A percentile compares a stretch with the other conserved stretches of the same genome.
Conservation (phyloP, 2,329 filamentous ascomycete species). For the Cladosporium sp. region DNA sequence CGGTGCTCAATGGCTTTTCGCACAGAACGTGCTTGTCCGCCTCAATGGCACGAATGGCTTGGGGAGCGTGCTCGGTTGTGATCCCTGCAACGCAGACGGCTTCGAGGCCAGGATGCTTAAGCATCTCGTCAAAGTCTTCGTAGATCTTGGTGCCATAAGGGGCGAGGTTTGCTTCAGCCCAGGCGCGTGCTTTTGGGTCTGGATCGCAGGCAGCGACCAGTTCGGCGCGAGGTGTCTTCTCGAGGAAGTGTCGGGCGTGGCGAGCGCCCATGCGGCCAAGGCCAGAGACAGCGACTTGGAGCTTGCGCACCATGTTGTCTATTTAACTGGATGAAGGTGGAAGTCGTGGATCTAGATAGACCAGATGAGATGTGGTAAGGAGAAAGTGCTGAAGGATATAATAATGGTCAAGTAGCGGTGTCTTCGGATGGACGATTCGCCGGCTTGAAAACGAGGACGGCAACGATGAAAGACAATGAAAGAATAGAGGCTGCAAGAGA, state of each 20-base stretch:
- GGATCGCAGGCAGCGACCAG: constrained; percentile 47
- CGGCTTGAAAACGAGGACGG: background rate
- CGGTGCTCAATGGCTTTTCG: constrained; percentile 45
- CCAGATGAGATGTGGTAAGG: background rate
- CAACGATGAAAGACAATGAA: background rate
- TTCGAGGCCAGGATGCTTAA: constrained; percentile 51
- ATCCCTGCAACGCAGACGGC: constrained; percentile 53
- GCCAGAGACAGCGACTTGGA: constrained; percentile 43
- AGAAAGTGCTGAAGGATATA: background rate
- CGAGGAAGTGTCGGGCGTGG: constrained; percentile 45
- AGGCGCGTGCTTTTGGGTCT: constrained; percentile 39
- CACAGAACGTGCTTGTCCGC: constrained; percentile 53
- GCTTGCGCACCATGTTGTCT: constrained; percentile 33
- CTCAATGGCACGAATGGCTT: constrained; percentile 54
- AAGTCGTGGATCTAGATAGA: background rate
- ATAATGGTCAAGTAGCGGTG: background rate
- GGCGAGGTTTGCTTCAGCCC: constrained; percentile 48
- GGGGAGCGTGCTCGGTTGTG: constrained; percentile 53
- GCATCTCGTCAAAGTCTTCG: constrained; percentile 52
- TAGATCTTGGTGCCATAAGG: constrained; percentile 52
- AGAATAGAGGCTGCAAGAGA: background rate
- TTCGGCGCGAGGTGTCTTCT: constrained; percentile 42
- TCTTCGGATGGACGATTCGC: constrained; percentile 1
- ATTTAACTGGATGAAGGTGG: background rate
- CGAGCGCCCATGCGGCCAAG: constrained; percentile 49